Percentiles rank a stretch among this genome's conserved stretches.
These are phyloP conservation scores for Arabidopsis arenosa DNA, from an alignment of 345 rosid genomes.

Conservation along the genomic window DNA sequence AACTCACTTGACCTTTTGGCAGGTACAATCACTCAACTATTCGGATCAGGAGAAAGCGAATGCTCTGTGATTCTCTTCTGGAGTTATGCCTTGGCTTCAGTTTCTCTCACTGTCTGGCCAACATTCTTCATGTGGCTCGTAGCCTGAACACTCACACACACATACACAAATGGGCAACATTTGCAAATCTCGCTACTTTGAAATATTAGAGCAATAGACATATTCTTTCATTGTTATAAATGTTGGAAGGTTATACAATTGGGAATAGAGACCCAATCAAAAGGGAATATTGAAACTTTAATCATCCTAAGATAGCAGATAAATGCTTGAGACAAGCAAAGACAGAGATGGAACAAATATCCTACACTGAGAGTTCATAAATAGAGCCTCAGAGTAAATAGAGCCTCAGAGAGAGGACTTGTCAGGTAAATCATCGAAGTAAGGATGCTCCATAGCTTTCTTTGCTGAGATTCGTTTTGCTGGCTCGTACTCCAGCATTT, in stretches of 20 bases:
- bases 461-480: conserved; percentile 86
- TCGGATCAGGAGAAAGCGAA: conserved; percentile 71
- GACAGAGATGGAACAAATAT: conserved; percentile 14
- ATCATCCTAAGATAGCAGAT: conserved; percentile 34
- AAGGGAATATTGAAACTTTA: background rate
- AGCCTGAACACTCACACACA: conserved; percentile 40
- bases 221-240: conserved; percentile 36
- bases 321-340: conserved; percentile 71
- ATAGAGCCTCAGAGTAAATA: conserved; percentile 51
- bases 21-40: conserved; percentile 75
- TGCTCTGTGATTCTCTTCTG: conserved; percentile 78
- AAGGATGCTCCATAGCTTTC: conserved; percentile 95
- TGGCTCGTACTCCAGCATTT: conserved; percentile 90
- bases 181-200: conserved; percentile 18
- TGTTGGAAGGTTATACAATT: conserved; percentile 26
- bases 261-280: conserved; percentile 21
- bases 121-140: conserved; percentile 72
- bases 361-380: conserved; percentile 9
- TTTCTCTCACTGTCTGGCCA: conserved; percentile 72
- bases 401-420: conserved; percentile 60
- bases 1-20: conserved; percentile 10
- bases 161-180: background rate
- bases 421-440: conserved; percentile 70
- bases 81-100: conserved; percentile 63
- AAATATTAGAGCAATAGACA: background rate